phyloP scores from a whole-genome alignment of 345 rosid genomes.

The Pseudoturritis turrita region DNA sequence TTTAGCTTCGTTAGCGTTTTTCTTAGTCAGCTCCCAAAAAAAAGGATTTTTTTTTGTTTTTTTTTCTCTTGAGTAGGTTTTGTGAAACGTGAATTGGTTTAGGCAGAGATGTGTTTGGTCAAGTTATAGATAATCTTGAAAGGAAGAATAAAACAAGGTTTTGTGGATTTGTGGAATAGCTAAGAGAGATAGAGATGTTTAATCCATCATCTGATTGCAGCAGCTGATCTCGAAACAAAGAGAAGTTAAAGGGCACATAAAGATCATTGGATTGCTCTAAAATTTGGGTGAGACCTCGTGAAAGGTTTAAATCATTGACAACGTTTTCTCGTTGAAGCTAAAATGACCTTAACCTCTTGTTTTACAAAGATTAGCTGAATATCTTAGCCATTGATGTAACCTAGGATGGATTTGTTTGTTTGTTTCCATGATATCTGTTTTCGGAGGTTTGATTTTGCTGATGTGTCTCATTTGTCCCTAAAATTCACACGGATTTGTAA shows the following conservation, averaged over 20 bases:
- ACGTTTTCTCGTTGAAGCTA: background rate
- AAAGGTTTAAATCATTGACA: background rate
- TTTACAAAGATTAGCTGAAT: background rate
- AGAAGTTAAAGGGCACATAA: slow-evolving; percentile 16
- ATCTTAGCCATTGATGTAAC: background rate
- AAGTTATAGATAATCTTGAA: background rate
- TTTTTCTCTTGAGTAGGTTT: background rate
- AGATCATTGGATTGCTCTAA: slow-evolving; percentile 32
- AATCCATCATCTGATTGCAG: slow-evolving; percentile 31
- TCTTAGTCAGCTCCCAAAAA: slow-evolving; percentile 9
- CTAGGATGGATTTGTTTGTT: slow-evolving; percentile 9
- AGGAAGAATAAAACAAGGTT: background rate
- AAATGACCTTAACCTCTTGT: background rate
- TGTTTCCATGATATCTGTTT: background rate
- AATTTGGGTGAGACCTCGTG: slow-evolving; percentile 16
- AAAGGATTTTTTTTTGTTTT: background rate
- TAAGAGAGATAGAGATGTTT: slow-evolving; percentile 28
- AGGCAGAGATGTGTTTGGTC: slow-evolving; percentile 18
- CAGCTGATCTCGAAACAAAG: slow-evolving; percentile 31
- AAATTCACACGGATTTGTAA: slow-evolving; percentile 1
- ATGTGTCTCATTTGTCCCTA: background rate
- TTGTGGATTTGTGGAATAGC: slow-evolving; percentile 4
- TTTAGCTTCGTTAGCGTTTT: background rate
- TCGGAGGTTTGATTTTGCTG: background rate
- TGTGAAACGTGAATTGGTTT: slow-evolving; percentile 17